Percentiles rank a stretch among this genome's conserved stretches.
Evolutionary conservation across 164 flowering plant genomes (phyloP).

Genomic region (Tinospora cordifolia): DNA sequence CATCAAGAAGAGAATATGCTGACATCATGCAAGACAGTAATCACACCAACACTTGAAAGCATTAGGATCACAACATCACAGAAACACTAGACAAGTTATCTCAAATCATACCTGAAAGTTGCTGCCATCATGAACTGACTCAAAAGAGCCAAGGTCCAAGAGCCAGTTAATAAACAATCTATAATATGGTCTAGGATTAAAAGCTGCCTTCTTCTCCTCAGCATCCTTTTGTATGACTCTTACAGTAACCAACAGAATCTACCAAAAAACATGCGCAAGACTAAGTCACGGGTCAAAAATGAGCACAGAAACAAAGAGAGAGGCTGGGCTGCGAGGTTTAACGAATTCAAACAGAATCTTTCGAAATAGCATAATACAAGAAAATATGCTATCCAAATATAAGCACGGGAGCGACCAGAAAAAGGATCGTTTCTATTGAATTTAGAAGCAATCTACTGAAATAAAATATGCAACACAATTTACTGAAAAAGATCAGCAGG

Average conservation of each 20-base stretch:
- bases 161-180: constrained; percentile 88
- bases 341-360: too few species aligned
- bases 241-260: constrained; percentile 73
- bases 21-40: background rate
- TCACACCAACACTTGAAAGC: background rate
- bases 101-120: constrained; percentile 55
- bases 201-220: constrained; percentile 70
- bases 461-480: too few species aligned
- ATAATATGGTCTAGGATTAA: constrained; percentile 88
- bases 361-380: too few species aligned
- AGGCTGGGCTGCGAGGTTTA: too few species aligned
- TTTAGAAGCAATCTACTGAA: too few species aligned
- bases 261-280: constrained; percentile 1
- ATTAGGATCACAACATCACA: background rate
- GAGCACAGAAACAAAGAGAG: too few species aligned
- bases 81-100: background rate
- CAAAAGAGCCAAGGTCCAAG: constrained; percentile 57
- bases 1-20: background rate
- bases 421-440: too few species aligned
- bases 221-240: constrained; percentile 71
- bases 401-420: too few species aligned
- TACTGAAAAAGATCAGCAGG: too few species aligned
- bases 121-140: constrained; percentile 61
- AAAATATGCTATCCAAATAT: too few species aligned
- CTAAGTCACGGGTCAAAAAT: too few species aligned